Base-by-base conservation (phyloP, 2,329 filamentous ascomycete species). In the Myriangium duriaei region DNA sequence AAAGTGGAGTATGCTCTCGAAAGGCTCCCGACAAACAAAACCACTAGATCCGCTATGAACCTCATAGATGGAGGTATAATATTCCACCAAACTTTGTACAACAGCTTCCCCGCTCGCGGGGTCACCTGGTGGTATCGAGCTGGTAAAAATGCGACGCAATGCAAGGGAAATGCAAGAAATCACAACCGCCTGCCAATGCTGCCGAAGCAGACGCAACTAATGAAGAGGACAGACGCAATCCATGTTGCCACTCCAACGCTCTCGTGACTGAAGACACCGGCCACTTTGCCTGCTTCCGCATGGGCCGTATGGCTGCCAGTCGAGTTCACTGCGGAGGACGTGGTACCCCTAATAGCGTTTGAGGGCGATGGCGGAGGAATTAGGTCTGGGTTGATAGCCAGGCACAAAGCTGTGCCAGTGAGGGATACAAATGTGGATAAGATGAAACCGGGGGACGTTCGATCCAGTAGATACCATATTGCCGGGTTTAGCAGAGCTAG, bases 391-490 rank as follows among this genome's bases (percentile, higher is more conserved):
- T 85, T 80, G 21, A 88, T 68, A 11, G 77, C 71, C 41, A 94
- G 71, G 12, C 94, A 64, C 11, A 85, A 58, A 11, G 73, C 71
- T 7, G 87, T 87, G 5, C 88, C 85, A 1, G 72, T 63, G 16
- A 88, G 55, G 1, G 84, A 81, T 9, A 94, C 78, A 2, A 74
- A 63, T 11, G 78, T 69, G 0, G 84, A 86, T 39, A 95, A 71
- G 21, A 91, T 63, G 48, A 96, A 81, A 4, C 91, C 91, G 0
- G 86, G 73, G 48, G 76, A 78, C 32, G 85, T 91, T 35, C 88
- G 82, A 61, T 98, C 91, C 53, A 98, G 81, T 15, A 96, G 69
- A 61, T 93, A 98, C 91, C 91, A 98, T 12, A 98, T 66, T 7
- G 91, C 81, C 1, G 91, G 88, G 55, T 96, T 96, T 13, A 81